These are phyloP conservation scores for Nevesoporus exiguus DNA, from an alignment of 768 basidiomycete genomes.

Conservation along the genomic window DNA sequence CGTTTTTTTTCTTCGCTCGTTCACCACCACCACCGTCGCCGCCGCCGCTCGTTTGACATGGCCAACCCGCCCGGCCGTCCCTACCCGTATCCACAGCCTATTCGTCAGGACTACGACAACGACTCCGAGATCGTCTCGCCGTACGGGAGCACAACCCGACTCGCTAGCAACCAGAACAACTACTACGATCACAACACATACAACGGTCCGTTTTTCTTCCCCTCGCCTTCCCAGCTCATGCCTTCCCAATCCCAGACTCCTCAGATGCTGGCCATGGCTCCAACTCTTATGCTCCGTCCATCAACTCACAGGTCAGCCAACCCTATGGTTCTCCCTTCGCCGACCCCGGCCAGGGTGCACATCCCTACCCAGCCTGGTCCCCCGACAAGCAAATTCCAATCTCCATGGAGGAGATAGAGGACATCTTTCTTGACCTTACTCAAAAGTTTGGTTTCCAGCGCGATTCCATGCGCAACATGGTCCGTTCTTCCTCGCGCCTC, in stretches of 20 bases:
- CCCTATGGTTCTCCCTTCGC: constrained; percentile 58
- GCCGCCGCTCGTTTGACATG: constrained; percentile 30
- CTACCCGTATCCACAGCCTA: constrained; percentile 28
- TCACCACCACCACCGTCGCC: constrained; percentile 4
- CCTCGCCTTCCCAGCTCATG: background rate
- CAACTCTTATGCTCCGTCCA: constrained; percentile 53
- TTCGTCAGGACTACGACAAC: constrained; percentile 39
- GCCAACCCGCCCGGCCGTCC: constrained; percentile 40
- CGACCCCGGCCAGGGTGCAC: constrained; percentile 50
- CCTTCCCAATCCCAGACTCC: constrained; percentile 11
- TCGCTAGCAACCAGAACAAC: constrained; percentile 41
- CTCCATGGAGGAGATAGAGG: constrained; percentile 97
- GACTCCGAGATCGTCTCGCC: constrained; percentile 54
- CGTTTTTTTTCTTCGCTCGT: background rate
- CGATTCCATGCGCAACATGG: constrained; percentile 95
- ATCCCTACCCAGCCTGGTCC: constrained; percentile 95
- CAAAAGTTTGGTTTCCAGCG: constrained; percentile 99
- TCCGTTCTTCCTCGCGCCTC: constrained; percentile 29
- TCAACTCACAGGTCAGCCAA: constrained; percentile 59
- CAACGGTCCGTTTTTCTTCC: constrained; percentile 13
- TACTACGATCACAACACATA: constrained; percentile 30
- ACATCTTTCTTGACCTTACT: constrained; percentile 95
- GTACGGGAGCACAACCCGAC: constrained; percentile 56
- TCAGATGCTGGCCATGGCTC: constrained; percentile 32
- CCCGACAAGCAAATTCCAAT: constrained; percentile 92